Evolutionary conservation across 176 grass and related monocot genomes (phyloP), one percentile per base, ranked within the genome.

Genomic region (Cenchrus purpureus): DNA sequence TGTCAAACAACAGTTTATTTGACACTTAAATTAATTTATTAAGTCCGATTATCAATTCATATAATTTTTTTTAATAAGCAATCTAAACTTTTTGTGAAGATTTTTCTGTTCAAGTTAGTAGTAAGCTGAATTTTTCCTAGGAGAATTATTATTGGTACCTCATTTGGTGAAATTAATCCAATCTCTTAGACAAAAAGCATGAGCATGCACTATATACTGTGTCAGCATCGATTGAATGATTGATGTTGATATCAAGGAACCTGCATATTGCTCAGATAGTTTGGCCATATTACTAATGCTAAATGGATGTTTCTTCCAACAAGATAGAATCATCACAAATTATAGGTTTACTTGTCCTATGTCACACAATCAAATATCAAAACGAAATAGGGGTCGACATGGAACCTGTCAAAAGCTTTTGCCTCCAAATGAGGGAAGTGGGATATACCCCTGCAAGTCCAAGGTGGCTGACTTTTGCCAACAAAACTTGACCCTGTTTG

Each of bases 341-440:
- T 34, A 40, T 40, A 66, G 64, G 12, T 0, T 32, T 68, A 42
- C 7, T 40, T 42, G 13, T 8, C 8, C 42, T 54, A 46, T 77
- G 22, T 0, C 1, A 7, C 11, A 45, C 29, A 63, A 73, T 64
- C 13, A 22, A 28, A 55, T 77, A 73, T 44, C 14, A 52, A 5
- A 5, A 68, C 29, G 81, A 63, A 73, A 52, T 14, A 50, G 48
- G 65, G 11, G 49, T 61, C 44, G 11, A 15, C 56, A 45, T 20
- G 74, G 86, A 83, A 60, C 73, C 37, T 5, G 82, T 83, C 86
- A 63, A 83, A 75, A 83, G 12, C 0, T n/a, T 79, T 28, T 83
- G 34, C 86, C 80, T 88, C 65, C 48, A 54, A 32, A 15, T 4
- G 57, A 78, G 80, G 86, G 11, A 78, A 88, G 29, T 44, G 3